Percentiles rank a stretch among this genome's conserved stretches.
These are phyloP conservation scores for Leccinum olivaceopallidum DNA, from an alignment of 768 basidiomycete genomes.

Conservation along the genomic window DNA sequence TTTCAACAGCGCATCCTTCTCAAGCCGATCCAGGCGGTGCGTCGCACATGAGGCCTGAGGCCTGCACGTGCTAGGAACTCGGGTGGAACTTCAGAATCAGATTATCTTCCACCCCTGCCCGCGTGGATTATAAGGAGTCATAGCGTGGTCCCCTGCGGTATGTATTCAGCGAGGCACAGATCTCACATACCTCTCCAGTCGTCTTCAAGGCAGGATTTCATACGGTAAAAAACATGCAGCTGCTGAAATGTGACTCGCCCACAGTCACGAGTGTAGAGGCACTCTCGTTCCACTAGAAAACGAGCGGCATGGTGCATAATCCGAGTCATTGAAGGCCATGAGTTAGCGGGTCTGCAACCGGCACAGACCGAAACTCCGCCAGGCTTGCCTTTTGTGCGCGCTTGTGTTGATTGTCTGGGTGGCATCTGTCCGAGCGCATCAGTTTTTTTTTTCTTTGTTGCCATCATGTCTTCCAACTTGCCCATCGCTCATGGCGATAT, in stretches of 20 bases:
- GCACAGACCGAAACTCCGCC: slow-evolving; percentile 40
- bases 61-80: not conserved
- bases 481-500: slow-evolving; percentile 61
- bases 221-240: not conserved
- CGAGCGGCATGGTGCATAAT: not conserved
- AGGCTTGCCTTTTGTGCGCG: slow-evolving; percentile 22
- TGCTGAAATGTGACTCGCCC: not conserved
- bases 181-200: not conserved
- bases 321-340: not conserved
- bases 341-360: slow-evolving; percentile 8
- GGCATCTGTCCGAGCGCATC: slow-evolving; percentile 20
- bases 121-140: not conserved
- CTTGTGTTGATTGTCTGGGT: slow-evolving; percentile 26
- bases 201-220: not conserved
- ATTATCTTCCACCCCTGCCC: not conserved
- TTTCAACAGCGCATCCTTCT: not conserved
- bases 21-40: not conserved
- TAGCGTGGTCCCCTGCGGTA: not conserved
- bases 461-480: slow-evolving; percentile 67
- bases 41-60: not conserved
- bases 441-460: slow-evolving; percentile 23
- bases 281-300: not conserved
- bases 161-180: not conserved
- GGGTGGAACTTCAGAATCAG: not conserved
- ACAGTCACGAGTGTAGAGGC: not conserved